phyloP scores from a whole-genome alignment of 169 alveolate genomes.

The Eimeria necatrix region DNA sequence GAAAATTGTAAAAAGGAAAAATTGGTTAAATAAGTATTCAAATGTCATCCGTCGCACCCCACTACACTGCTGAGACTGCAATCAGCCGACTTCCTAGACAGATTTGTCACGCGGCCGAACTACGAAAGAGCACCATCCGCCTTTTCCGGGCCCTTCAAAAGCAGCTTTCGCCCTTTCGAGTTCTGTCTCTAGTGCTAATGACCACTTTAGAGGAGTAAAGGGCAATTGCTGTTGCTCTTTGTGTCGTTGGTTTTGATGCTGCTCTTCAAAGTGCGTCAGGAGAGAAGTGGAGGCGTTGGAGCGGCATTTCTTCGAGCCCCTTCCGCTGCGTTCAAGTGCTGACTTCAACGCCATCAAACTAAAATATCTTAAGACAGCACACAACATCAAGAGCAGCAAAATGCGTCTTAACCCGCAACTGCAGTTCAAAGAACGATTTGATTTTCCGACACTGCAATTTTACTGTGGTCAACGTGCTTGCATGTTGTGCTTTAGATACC shows the following conservation, averaged over 20 bases:
- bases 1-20: too few species aligned
- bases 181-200: background rate
- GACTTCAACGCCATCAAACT: background rate
- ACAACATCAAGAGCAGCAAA: background rate
- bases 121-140: constrained; percentile 10
- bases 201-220: background rate
- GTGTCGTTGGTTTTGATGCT: background rate
- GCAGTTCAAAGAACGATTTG: background rate
- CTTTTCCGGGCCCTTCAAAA: constrained; percentile 58
- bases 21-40: too few species aligned
- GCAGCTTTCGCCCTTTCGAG: constrained; percentile 34
- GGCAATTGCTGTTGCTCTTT: background rate
- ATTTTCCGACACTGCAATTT: too few species aligned
- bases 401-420: background rate
- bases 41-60: too few species aligned
- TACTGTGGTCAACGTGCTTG: too few species aligned
- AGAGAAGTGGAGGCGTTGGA: background rate
- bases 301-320: background rate
- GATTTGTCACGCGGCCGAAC: background rate
- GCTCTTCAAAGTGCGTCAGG: background rate
- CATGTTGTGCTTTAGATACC: too few species aligned
- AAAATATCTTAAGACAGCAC: background rate
- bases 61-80: too few species aligned
- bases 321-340: background rate
- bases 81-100: too few species aligned